Percentiles rank a stretch among this genome's conserved stretches.
Conservation (phyloP, 1,139 yeast genomes). For the Suhomyces bolitotheri region DNA sequence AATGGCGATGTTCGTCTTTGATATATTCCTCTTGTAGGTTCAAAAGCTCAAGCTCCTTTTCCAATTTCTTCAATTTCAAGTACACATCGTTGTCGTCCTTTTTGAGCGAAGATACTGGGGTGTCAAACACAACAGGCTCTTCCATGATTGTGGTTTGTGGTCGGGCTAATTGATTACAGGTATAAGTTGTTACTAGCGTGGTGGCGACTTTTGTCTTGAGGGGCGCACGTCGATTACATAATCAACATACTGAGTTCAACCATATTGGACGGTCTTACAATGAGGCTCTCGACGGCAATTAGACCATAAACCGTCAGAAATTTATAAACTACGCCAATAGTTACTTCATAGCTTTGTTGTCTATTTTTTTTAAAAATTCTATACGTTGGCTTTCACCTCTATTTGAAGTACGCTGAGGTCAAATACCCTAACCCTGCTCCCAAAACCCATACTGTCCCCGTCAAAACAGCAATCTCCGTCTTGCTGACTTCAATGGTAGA, state of each 20-base stretch:
- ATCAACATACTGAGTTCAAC: background rate
- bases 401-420: constrained; percentile 18
- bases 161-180: constrained; percentile 6
- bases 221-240: constrained; percentile 6
- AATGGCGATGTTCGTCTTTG: constrained; percentile 95
- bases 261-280: too few species aligned
- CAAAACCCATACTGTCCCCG: constrained; percentile 19
- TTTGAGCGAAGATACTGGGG: constrained; percentile 16
- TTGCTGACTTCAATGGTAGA: constrained; percentile 24
- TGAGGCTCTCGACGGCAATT: too few species aligned
- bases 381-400: too few species aligned
- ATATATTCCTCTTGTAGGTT: constrained; percentile 92
- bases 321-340: too few species aligned
- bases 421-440: constrained; percentile 28
- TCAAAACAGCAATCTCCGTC: constrained; percentile 25
- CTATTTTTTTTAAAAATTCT: too few species aligned
- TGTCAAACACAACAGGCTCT: constrained; percentile 25
- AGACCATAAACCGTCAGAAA: too few species aligned
- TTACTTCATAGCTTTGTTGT: too few species aligned
- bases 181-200: constrained; percentile 1
- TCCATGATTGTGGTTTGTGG: constrained; percentile 19
- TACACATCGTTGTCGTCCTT: constrained; percentile 66
- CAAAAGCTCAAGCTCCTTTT: constrained; percentile 83
- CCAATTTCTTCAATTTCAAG: constrained; percentile 78
- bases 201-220: constrained; percentile 15